Base-by-base conservation (phyloP, 306 rosid species). In the Vigna radiata region DNA sequence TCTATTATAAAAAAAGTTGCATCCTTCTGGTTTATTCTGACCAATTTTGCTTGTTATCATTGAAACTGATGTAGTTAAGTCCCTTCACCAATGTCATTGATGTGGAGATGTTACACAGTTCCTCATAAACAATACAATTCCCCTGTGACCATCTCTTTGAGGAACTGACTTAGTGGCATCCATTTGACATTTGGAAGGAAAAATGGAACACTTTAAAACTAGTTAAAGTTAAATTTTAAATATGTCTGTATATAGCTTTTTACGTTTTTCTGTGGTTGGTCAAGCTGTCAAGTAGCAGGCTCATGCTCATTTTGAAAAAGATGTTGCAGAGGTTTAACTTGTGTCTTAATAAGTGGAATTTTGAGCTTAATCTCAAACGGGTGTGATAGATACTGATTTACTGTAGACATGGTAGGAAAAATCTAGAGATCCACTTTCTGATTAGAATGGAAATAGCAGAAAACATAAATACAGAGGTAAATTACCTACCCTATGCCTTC, bases 211-310 rank as follows among this genome's bases (percentile, higher is more conserved):
- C 23, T 60, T 78, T n/a, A 10, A 48, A 60, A 47, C 64, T 60
- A 79, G 54, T 60, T 41, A 36, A 48, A 49, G 66, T 1, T 4
- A 60, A 79, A 61, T n/a, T 61, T 65, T 37, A 39, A 61, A 39
- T 37, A 77, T 77, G 43, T 14, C 53, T 33, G 17, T 63, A 12
- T 59, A 14, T 48, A 77, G 31, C 31, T 68, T 69, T 39, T 46
- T 78, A 68, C 54, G 21, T 47, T 48, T 39, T 47, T 79, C 18
- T 17, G 2, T 21, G 39, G 54, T 5, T 15, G 27, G 36, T 43
- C 18, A 31, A 46, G 15, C 21, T 31, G 1, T 27, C 19, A 60
- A 60, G 41, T 56, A 41, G 25, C 27, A 15, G 39, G 47, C 48
- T 49, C 64, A 19, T 36, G 47, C 66, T 61, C 64, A 39, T 19